phyloP scores from a whole-genome alignment of 768 basidiomycete genomes.

The Phaeolepiota aurea region DNA sequence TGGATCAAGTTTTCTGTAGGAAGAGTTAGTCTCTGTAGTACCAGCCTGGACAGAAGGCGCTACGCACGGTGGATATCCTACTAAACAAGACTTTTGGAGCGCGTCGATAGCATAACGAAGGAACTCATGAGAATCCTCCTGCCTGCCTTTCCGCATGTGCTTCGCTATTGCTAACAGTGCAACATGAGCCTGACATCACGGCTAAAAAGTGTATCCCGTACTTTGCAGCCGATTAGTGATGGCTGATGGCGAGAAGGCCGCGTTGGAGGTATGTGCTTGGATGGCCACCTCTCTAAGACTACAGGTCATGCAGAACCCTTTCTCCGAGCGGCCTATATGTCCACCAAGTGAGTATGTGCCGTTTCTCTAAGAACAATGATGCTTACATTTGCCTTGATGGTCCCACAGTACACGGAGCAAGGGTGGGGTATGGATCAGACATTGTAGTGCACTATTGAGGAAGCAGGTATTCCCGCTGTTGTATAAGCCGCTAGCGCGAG shows the following conservation, averaged over 20 bases:
- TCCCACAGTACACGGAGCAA: slow-evolving; percentile 53
- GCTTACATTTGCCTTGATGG: slow-evolving; percentile 59
- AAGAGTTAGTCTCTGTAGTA: slow-evolving; percentile 5
- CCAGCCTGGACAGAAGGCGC: neutral
- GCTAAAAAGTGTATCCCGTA: slow-evolving; percentile 23
- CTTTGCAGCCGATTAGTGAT: slow-evolving; percentile 68
- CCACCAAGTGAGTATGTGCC: slow-evolving; percentile 2
- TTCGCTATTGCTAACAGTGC: slow-evolving; percentile 73
- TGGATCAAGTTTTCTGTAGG: slow-evolving; percentile 55
- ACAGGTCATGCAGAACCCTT: slow-evolving; percentile 79
- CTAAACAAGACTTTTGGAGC: slow-evolving; percentile 77
- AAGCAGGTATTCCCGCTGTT: slow-evolving; percentile 96
- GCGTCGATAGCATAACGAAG: slow-evolving; percentile 90
- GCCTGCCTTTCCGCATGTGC: slow-evolving; percentile 82
- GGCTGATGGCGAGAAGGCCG: slow-evolving; percentile 51
- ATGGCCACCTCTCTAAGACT: slow-evolving; percentile 48
- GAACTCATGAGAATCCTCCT: slow-evolving; percentile 98
- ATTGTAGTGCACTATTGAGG: slow-evolving; percentile 90
- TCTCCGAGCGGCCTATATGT: slow-evolving; percentile 29
- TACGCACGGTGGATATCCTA: slow-evolving; percentile 62
- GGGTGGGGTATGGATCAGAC: slow-evolving; percentile 87
- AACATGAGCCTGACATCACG: slow-evolving; percentile 6
- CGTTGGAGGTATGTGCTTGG: slow-evolving; percentile 38
- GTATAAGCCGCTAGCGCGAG: slow-evolving; percentile 55
- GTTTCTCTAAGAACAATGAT: too few relatives aligned